Evolutionary conservation across 192 early-diverging fungal genomes (phyloP).

Genomic region (Coemansia sp.): DNA sequence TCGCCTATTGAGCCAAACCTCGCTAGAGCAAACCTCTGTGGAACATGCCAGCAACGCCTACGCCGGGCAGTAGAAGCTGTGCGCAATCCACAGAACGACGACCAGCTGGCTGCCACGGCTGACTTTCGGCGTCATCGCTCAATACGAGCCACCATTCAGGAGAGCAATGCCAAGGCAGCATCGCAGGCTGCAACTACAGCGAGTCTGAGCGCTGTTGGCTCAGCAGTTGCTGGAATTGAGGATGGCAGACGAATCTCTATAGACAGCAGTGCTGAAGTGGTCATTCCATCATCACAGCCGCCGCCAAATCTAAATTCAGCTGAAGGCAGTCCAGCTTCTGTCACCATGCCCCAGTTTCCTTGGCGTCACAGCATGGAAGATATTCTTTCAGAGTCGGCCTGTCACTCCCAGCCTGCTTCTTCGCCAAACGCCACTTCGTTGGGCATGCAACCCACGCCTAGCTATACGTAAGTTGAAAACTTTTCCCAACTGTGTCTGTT

Average conservation of each 20-base stretch:
- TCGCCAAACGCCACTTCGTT: conserved; percentile 7
- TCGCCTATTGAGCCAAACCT: conserved; percentile 29
- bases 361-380: neutral
- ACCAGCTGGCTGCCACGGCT: conserved; percentile 2
- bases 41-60: conserved; percentile 48
- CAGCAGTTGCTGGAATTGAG: no score
- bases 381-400: neutral
- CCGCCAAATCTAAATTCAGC: neutral
- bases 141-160: conserved; percentile 27
- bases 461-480: neutral
- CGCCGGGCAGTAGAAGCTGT: conserved; percentile 32
- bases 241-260: no score
- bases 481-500: neutral
- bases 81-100: conserved; percentile 7
- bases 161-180: conserved; percentile 7
- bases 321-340: neutral
- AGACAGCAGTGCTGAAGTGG: no score
- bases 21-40: conserved; percentile 43
- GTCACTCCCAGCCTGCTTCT: neutral
- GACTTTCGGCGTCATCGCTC: conserved; percentile 51
- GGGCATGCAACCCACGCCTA: neutral
- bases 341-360: neutral
- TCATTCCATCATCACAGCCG: no score
- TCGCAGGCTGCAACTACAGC: neutral
- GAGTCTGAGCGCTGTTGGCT: no score